Conservation (phyloP, 352 stramenopile species). For the Phytophthora brassicae region DNA sequence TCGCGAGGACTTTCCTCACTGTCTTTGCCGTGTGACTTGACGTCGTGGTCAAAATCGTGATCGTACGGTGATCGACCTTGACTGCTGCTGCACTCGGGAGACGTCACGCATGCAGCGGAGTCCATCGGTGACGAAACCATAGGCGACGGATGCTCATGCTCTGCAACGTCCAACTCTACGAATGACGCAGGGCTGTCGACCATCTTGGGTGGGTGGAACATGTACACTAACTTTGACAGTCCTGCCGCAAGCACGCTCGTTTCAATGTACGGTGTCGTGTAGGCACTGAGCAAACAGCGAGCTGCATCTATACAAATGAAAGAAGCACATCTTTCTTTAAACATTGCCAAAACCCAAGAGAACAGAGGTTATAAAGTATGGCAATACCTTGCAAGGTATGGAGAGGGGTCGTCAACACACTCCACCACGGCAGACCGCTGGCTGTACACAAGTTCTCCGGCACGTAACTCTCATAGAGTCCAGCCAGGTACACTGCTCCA, state of each 20-base stretch:
- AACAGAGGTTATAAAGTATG: slow-evolving; percentile 41
- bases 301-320: slow-evolving; percentile 74
- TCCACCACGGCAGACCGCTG: slow-evolving; percentile 71
- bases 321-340: slow-evolving; percentile 72
- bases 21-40: slow-evolving; percentile 50
- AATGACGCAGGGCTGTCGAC: slow-evolving; percentile 57
- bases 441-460: slow-evolving; percentile 55
- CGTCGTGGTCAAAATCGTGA: slow-evolving; percentile 74
- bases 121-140: slow-evolving; percentile 62
- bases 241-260: slow-evolving; percentile 69
- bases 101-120: slow-evolving; percentile 72
- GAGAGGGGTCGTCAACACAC: slow-evolving; percentile 61
- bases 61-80: slow-evolving; percentile 72
- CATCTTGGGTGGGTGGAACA: slow-evolving; percentile 61
- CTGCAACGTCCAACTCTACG: slow-evolving; percentile 44
- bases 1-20: slow-evolving; percentile 57
- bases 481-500: slow-evolving; percentile 81
- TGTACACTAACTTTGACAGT: slow-evolving; percentile 75
- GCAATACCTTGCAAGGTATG: slow-evolving; percentile 83
- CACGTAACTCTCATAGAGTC: slow-evolving; percentile 84
- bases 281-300: slow-evolving; percentile 74
- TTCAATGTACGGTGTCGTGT: slow-evolving; percentile 77
- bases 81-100: slow-evolving; percentile 68
- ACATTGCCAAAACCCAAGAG: slow-evolving; percentile 47
- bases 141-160: slow-evolving; percentile 37